Evolutionary conservation across 2,329 filamentous ascomycete genomes (phyloP).

Genomic region (Colletotrichum sp.): DNA sequence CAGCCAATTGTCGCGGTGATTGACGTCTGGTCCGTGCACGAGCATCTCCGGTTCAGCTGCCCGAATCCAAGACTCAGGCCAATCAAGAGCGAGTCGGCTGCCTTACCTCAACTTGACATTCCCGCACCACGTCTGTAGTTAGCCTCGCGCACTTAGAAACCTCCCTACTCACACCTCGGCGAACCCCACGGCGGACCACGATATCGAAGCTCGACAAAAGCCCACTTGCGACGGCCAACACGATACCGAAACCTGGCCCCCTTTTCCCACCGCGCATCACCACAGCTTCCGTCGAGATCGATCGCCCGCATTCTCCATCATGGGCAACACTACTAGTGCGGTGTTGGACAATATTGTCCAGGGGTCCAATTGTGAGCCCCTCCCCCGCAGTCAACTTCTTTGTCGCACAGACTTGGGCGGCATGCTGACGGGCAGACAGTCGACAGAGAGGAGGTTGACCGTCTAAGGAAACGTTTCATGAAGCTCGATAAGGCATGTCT

Average conservation of each 20-base stretch:
- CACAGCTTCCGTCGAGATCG: not conserved
- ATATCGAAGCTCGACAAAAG: slow-evolving; percentile 1
- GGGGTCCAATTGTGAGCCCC: slow-evolving; percentile 83
- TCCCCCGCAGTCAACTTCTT: slow-evolving; percentile 22
- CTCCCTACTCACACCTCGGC: not conserved
- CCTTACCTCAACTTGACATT: slow-evolving; percentile 1
- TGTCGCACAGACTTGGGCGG: slow-evolving; percentile 8
- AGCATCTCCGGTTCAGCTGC: not conserved
- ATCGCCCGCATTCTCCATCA: slow-evolving; percentile 35
- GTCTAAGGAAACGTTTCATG: slow-evolving; percentile 97
- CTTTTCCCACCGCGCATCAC: not conserved
- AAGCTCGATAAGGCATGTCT: slow-evolving; percentile 90
- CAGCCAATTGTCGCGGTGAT: not conserved
- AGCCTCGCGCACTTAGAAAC: slow-evolving; percentile 5
- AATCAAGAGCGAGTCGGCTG: slow-evolving; percentile 6
- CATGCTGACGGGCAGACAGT: slow-evolving; percentile 57
- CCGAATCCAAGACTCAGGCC: not conserved
- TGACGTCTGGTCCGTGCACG: slow-evolving; percentile 8
- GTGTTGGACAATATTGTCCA: slow-evolving; percentile 96
- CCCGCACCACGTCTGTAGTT: not conserved
- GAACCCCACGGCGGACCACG: slow-evolving; percentile 15
- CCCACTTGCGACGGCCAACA: not conserved
- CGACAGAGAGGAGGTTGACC: slow-evolving; percentile 95
- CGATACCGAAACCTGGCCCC: not conserved
- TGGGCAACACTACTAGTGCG: slow-evolving; percentile 73